phyloP scores from a whole-genome alignment of 148 eudicot genomes.

The Fagopyrum esculentum region DNA sequence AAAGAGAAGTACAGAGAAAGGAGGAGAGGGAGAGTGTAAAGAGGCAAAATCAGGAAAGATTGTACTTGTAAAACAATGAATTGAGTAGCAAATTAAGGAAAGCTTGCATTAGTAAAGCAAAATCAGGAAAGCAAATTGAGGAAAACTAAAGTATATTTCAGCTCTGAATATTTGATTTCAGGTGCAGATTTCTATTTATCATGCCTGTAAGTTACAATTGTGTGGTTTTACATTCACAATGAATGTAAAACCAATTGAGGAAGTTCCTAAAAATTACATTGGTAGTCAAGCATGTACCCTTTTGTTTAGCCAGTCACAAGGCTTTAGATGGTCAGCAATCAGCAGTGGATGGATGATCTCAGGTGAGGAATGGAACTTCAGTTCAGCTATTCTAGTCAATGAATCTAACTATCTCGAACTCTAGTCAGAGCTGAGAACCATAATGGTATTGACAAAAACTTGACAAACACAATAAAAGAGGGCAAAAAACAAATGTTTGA shows the following conservation, averaged over 20 bases:
- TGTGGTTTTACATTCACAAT: too few species aligned
- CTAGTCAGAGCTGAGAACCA: background rate
- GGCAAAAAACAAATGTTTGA: background rate
- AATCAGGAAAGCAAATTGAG: too few species aligned
- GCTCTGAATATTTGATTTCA: background rate
- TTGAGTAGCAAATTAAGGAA: too few species aligned
- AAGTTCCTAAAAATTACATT: background rate
- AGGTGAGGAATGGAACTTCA: background rate
- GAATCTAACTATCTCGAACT: background rate
- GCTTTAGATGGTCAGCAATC: background rate
- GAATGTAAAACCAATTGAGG: background rate
- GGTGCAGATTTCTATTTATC: background rate
- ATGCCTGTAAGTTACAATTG: too few species aligned
- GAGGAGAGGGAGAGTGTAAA: too few species aligned
- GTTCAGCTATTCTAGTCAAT: background rate
- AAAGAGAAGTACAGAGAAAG: too few species aligned
- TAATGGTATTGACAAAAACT: background rate
- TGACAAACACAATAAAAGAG: background rate
- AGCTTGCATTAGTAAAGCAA: too few species aligned
- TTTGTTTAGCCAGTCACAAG: background rate
- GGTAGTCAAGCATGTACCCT: slow-evolving; percentile 1
- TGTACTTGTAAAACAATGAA: too few species aligned
- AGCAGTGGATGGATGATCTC: background rate
- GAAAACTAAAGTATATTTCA: too few species aligned
- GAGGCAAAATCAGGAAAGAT: too few species aligned